Evolutionary conservation across 352 stramenopile species (phyloP), one percentile per base, ranked within the genome.

Genomic region (Phytophthora tubulina): DNA sequence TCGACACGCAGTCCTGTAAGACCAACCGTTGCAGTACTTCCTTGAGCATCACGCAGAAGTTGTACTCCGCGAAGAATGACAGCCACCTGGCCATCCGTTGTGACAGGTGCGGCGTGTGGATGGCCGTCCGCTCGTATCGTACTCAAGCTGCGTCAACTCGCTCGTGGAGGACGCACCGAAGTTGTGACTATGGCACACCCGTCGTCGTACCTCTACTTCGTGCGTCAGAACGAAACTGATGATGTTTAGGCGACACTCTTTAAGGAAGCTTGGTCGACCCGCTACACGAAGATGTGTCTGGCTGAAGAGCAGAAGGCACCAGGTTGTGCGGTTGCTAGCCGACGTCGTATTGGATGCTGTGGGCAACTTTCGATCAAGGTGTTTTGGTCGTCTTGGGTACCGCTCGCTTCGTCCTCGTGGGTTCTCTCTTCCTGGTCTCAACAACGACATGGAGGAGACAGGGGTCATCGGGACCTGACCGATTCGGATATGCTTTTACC

Each of bases 131-230:
- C 21, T 21, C 21, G 21, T 21, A 21, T 21, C 21, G 65, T 93
- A 31, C 44, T 76, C 0, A 83, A 88, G 33, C 67, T 93, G 3
- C 82, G 86, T 42, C 81, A 91, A 41, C 75, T 98, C 13, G 91
- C 91, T 6, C 88, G 91, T 62, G 59, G 79, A 51, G 92, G 92
- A 35, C 91, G 92, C 49, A 98, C 93, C 4, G 80, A 98, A 7
- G 78, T 98, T n/a, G 89, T 94, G 38, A 92, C 95, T 1, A 97
- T 98, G 82, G 82, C 91, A 7, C 84, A 91, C 60, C 92, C 93
- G n/a, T 93, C 86, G 32, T 93, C 82, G 1, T 75, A 91, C 52
- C 17, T 88, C n/a, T 88, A 83, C 35, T 93, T 93, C 33, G 77
- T 90, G 59, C 78, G 79, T 14, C 78, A 87, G 1, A 71, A 63